Base-by-base conservation (phyloP, 1,139 yeast genomes). In the Yamadazyma epiphylla region DNA sequence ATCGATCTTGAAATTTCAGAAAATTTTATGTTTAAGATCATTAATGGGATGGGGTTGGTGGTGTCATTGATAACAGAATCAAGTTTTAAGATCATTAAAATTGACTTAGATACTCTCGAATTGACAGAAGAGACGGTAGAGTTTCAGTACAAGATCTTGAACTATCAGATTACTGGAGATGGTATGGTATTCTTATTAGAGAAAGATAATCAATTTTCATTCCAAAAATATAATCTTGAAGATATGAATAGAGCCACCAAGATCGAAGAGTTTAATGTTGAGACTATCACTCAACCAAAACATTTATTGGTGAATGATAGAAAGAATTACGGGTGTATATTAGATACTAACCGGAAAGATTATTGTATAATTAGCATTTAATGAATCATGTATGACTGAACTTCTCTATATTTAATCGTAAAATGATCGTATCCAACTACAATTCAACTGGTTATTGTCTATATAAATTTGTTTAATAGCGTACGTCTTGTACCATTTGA, bases 281-380 rank as follows among this genome's bases (percentile, higher is more conserved):
- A 25, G 11, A 3, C 9, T 8, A 8, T 12, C 12, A 4, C n/a
- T 12, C 21, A 20, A 13, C 42, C 45, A 4, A 24, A 25, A 7
- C 24, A 32, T n/a, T 12, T 44, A 3, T 22, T 38, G 3, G 14
- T 40, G 8, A 38, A 41, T 25, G 32, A 33, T 10, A n/a, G 13
- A 9, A 29, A 37, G 19, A 29, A 35, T 9, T 42, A 37, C 27
- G 73, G 67, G 1, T 71, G 74, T 40, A 36, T 73, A 16, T 42
- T 73, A 15, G 74, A 70, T 32, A 37, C 49, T 3, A 55, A 60
- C 23, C 53, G 55, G 29, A 62, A 61, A 33, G 57, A 58, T 26
- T 74, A 70, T 45, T 36, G 54, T 7, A 53, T 70, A 4, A 53
- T 17, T 17, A 17, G 10, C n/a, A n/a, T n/a, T n/a, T n/a, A n/a